A percentile compares a stretch with the other conserved stretches of the same genome.
Evolutionary conservation across 768 basidiomycete species (phyloP).

Genomic region (Amanita exitialis): DNA sequence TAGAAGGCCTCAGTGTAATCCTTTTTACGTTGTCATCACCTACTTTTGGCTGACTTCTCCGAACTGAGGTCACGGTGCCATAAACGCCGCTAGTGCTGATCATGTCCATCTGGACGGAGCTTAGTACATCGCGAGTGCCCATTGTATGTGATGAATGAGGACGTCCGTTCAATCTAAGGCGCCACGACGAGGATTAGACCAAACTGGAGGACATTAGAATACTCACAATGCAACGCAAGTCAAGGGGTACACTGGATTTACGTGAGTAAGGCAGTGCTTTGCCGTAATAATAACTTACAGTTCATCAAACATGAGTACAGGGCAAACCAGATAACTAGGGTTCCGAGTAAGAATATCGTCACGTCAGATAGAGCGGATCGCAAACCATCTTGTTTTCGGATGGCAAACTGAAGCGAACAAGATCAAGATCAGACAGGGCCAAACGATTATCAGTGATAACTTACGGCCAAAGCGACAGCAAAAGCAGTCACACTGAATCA

Average conservation of each 20-base stretch:
- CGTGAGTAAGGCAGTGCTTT: background rate
- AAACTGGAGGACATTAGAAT: background rate
- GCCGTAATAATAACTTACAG: background rate
- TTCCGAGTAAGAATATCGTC: background rate
- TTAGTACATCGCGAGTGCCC: background rate
- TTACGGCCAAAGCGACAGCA: background rate
- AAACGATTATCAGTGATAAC: background rate
- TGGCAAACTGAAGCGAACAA: background rate
- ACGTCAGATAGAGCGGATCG: background rate
- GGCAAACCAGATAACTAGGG: background rate
- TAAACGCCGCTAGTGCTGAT: background rate
- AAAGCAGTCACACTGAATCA: background rate
- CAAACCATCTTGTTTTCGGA: background rate
- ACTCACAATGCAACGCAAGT: slow-evolving; percentile 2
- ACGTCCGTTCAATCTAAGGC: background rate
- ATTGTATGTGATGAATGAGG: background rate
- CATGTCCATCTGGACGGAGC: background rate
- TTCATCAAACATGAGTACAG: background rate
- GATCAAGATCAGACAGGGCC: background rate
- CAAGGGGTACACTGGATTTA: background rate
- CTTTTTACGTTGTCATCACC: background rate
- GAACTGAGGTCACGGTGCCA: background rate
- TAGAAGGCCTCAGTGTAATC: background rate
- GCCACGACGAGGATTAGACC: background rate
- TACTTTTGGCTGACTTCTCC: background rate